Evolutionary conservation across 176 grass and related monocot genomes (phyloP), one percentile per base, ranked within the genome.

Genomic region (Neostapfia colusana): DNA sequence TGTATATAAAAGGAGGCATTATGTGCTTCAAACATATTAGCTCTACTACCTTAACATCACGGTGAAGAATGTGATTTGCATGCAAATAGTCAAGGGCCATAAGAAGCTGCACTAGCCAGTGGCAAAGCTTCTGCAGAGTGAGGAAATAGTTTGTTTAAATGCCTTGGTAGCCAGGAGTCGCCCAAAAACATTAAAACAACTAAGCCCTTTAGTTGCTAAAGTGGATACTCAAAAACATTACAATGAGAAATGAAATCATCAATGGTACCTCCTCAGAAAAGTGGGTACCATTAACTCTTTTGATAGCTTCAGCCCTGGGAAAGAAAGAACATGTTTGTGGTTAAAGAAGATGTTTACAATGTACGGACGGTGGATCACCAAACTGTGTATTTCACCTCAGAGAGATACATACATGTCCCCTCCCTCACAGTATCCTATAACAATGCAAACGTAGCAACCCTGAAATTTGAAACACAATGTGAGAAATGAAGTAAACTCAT

Each of bases 21-120:
- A 37, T 39, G 17, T 66, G n/a, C 16, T 62, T 50, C 18, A 60
- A 37, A 36, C 73, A 70, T 46, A 79, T 56, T 63, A 75, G 5
- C 45, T 39, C 14, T 59, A 57, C 66, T 75, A 97, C 93, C 84
- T 97, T 97, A 64, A 97, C 89, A 88, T 97, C 93, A 84, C 93
- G 93, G 59, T 97, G 93, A 88, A 97, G 89, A 90, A 97, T 92
- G 69, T 92, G 93, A 87, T 92, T 92, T 61, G 56, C 73, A 75
- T 97, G 93, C 83, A 97, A 87, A 80, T 97, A 97, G 79, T 97
- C 89, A 79, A 97, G 88, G 46, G 93, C 93, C 89, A 90, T 90
- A 42, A 97, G 87, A 66, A 97, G 83, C 43, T 97, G 89, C 43
- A 92, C 89, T 11, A 97, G 82, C 93, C 93, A 97, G 54, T 86